Conservation (phyloP, 2,329 filamentous ascomycete species). For the Neophaeococcomyces mojaviensis region DNA sequence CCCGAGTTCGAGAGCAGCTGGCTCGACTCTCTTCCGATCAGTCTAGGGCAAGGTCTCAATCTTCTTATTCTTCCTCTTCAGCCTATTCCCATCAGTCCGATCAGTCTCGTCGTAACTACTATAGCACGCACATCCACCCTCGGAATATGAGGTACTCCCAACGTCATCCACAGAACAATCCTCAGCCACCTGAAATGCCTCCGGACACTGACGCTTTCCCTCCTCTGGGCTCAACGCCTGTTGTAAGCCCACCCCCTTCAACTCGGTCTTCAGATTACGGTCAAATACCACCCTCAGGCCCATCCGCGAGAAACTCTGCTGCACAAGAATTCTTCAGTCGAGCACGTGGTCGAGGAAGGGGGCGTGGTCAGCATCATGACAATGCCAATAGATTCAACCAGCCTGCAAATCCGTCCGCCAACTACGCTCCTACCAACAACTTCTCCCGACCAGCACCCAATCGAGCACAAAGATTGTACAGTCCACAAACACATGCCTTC, state of each 20-base stretch:
- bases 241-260: neutral
- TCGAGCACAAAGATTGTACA: conserved; percentile 11
- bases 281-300: neutral
- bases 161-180: neutral
- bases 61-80: neutral
- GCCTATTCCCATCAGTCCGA: neutral
- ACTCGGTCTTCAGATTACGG: neutral
- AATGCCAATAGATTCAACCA: neutral
- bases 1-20: conserved; percentile 4
- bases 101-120: neutral
- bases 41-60: neutral
- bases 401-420: neutral
- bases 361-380: neutral
- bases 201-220: conserved; percentile 5
- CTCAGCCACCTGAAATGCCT: conserved; percentile 1
- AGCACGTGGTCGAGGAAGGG: conserved; percentile 2
- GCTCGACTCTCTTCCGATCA: conserved; percentile 4
- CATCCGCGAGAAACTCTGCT: neutral
- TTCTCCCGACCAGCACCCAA: conserved; percentile 11
- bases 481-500: conserved; percentile 9
- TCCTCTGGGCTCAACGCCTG: neutral
- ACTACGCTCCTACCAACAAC: neutral
- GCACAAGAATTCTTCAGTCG: conserved; percentile 8
- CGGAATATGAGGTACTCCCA: conserved; percentile 23
- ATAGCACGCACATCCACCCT: conserved; percentile 8